Evolutionary conservation across 306 rosid genomes (phyloP), one percentile per base, ranked within the genome.

Genomic region (Oemleria cerasiformis): DNA sequence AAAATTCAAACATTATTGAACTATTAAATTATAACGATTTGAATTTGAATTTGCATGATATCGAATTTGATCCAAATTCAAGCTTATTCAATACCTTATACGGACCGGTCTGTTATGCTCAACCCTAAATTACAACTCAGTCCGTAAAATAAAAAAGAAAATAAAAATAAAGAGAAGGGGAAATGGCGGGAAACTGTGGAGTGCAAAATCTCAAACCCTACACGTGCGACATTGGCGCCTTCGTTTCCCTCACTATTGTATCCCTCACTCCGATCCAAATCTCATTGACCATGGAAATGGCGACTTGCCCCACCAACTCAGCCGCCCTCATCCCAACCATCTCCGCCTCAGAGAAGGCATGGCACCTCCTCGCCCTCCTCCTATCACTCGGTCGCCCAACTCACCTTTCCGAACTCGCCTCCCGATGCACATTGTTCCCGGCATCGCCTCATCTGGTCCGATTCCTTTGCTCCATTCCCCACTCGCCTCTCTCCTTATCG

Each of bases 401-500:
- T 36, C 65, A 54, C 8, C 78, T 80, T 0, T 69, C 67, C 0
- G 76, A 73, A 64, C 86, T 89, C 47, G 76, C 90, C 8, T 67
- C 80, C 4, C 77, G 61, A 14, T 89, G 92, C 71, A 55, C 19
- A 1, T 47, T 74, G 9, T 86, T 86, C 85, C 21, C 76, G 0
- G 79, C 76, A 0, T 64, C 90, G 0, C 65, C 88, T 3, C 83
- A 43, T 1, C 63, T 79, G 51, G 71, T 89, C 39, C 48, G 51
- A 51, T 53, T 13, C 76, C 68, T 75, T 20, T 77, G 82, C 47
- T 83, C 88, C 1, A 56, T 77, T 21, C 71, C 85, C 7, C 38
- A 38, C 60, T 86, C 88, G 4, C 96, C 88, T 39, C 53, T 50
- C 76, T 73, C 54, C 30, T 42, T 89, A 16, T 64, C 78, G 16